A percentile compares a stretch with the other conserved stretches of the same genome.
Conservation (phyloP, 352 stramenopile genomes). For the Pythium folliculosum region DNA sequence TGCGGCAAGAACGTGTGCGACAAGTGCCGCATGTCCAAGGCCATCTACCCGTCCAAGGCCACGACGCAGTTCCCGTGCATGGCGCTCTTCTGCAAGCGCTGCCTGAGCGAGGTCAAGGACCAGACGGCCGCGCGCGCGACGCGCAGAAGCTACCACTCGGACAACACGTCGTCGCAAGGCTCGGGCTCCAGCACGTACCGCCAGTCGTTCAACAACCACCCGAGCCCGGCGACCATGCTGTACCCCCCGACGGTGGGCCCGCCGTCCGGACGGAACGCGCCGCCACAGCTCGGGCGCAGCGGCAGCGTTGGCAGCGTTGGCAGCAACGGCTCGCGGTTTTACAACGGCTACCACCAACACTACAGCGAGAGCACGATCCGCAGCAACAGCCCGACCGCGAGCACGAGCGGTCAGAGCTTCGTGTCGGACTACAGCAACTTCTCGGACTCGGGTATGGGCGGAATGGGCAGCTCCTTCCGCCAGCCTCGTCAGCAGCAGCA, state of each 20-base stretch:
- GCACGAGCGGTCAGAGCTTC: constrained; percentile 18
- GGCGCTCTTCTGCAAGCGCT: constrained; percentile 51
- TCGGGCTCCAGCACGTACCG: constrained; percentile 24
- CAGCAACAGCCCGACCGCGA: constrained; percentile 18
- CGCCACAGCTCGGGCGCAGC: constrained; percentile 2
- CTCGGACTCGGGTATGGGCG: constrained; percentile 3
- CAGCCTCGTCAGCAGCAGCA: constrained; percentile 4
- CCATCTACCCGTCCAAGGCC: constrained; percentile 53
- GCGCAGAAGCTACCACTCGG: constrained; percentile 22
- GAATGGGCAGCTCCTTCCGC: constrained; percentile 4
- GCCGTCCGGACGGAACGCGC: not conserved
- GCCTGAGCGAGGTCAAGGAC: constrained; percentile 28
- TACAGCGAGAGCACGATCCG: constrained; percentile 18
- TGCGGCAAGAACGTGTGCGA: constrained; percentile 74
- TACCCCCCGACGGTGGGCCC: not conserved
- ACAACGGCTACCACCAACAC: constrained; percentile 18
- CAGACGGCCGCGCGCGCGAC: constrained; percentile 1
- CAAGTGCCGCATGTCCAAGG: constrained; percentile 56
- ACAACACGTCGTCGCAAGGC: constrained; percentile 22
- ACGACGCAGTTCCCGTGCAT: constrained; percentile 56
- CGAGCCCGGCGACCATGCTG: not conserved
- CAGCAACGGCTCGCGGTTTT: not conserved
- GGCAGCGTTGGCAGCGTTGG: constrained; percentile 3
- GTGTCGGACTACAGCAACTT: constrained; percentile 21
- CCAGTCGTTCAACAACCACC: constrained; percentile 12